Conservation (phyloP, 2,329 filamentous ascomycete species). For the Blastomyces percursus region DNA sequence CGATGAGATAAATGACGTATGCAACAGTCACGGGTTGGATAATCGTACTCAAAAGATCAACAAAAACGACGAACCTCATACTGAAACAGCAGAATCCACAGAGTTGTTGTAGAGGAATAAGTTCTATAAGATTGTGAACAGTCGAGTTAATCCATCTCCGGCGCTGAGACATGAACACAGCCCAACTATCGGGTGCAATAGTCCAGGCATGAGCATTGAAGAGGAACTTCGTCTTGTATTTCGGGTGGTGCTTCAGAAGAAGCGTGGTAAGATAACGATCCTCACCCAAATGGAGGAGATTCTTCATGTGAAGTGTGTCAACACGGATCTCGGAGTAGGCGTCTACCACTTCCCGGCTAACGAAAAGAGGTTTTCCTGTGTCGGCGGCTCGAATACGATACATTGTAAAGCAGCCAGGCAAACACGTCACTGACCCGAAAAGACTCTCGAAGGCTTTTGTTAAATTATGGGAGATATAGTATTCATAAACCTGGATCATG, state of each 20-base stretch:
- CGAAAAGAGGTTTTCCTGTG: conserved; percentile 89
- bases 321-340: conserved; percentile 86
- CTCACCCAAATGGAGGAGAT: conserved; percentile 88
- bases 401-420: conserved; percentile 99
- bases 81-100: conserved; percentile 99
- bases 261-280: conserved; percentile 95
- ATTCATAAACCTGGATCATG: conserved; percentile 99
- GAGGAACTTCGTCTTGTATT: conserved; percentile 98
- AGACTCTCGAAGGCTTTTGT: conserved; percentile 95
- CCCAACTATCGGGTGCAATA: conserved; percentile 87
- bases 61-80: conserved; percentile 95
- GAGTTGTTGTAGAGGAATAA: conserved; percentile 84
- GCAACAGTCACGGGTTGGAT: conserved; percentile 84
- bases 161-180: conserved; percentile 92
- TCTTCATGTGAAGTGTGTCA: conserved; percentile 98
- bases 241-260: conserved; percentile 79
- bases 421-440: conserved; percentile 93
- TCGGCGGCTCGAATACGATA: conserved; percentile 93
- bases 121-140: conserved; percentile 91
- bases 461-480: conserved; percentile 97
- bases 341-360: conserved; percentile 83
- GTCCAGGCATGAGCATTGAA: conserved; percentile 90
- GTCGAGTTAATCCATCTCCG: conserved; percentile 99
- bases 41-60: conserved; percentile 84
- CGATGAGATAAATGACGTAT: conserved; percentile 84